These are phyloP conservation scores for Eucalyptus cladocalyx DNA, from an alignment of 345 rosid species.

Conservation along the genomic window DNA sequence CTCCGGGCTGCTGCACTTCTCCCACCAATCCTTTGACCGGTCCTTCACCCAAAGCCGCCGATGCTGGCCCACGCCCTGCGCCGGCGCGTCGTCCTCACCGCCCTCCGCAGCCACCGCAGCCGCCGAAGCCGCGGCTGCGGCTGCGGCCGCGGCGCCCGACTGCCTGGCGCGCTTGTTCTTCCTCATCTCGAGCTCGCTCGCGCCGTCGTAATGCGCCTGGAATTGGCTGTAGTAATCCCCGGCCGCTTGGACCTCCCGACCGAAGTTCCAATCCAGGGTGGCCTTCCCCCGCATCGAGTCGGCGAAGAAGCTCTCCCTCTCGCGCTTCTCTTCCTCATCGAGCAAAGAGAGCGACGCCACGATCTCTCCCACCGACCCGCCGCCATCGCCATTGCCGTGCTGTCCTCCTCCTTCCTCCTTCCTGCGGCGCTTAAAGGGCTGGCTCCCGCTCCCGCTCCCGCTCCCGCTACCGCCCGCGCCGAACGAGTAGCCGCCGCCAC, in stretches of 20 bases:
- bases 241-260: background rate
- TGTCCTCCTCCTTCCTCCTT: conserved; percentile 7
- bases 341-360: background rate
- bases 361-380: background rate
- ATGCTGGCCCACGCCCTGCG: background rate
- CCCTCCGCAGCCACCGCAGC: background rate
- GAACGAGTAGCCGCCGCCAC: background rate
- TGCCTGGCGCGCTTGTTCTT: background rate
- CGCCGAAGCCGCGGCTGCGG: background rate
- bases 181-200: background rate
- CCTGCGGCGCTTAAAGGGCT: conserved; percentile 22
- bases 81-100: background rate
- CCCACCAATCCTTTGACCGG: conserved; percentile 57
- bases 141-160: background rate
- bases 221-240: background rate
- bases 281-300: background rate
- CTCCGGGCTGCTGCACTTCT: conserved; percentile 23
- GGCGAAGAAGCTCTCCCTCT: background rate
- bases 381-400: background rate
- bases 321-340: background rate
- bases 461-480: background rate
- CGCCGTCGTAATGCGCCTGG: background rate
- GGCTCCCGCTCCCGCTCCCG: background rate
- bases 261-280: background rate
- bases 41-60: conserved; percentile 52